These are phyloP conservation scores for Catenaria anguillulae DNA, from an alignment of 371 early-diverging fungal genomes.

Conservation along the genomic window DNA sequence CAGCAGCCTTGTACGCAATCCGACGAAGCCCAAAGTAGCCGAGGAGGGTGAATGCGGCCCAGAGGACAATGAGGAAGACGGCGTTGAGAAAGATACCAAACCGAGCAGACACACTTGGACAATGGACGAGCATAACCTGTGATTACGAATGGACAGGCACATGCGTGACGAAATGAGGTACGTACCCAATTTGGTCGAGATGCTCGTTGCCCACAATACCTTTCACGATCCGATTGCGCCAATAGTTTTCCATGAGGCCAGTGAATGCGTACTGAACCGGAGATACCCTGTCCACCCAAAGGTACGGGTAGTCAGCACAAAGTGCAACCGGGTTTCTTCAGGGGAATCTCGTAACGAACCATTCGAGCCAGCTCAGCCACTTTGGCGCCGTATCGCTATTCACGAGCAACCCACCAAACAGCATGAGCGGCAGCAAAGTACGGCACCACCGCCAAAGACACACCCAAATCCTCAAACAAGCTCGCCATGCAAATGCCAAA, in stretches of 20 bases:
- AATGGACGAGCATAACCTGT: neutral
- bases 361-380: slow-evolving; percentile 5
- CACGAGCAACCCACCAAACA: slow-evolving; percentile 1
- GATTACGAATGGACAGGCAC: too few relatives aligned
- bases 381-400: neutral
- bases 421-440: slow-evolving; percentile 12
- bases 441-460: neutral
- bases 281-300: too few relatives aligned
- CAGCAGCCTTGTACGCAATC: too few relatives aligned
- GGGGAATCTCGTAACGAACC: too few relatives aligned
- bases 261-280: neutral
- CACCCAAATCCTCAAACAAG: slow-evolving; percentile 17
- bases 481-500: slow-evolving; percentile 38
- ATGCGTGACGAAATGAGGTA: too few relatives aligned
- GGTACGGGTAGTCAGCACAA: too few relatives aligned
- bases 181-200: neutral
- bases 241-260: neutral
- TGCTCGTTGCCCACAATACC: neutral
- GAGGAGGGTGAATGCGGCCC: too few relatives aligned
- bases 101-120: too few relatives aligned
- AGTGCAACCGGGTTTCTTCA: too few relatives aligned
- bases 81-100: too few relatives aligned
- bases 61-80: too few relatives aligned
- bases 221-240: neutral
- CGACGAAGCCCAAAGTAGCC: too few relatives aligned